Evolutionary conservation across 2,329 filamentous ascomycete species (phyloP).

Genomic region (Herpotrichia juniperi): DNA sequence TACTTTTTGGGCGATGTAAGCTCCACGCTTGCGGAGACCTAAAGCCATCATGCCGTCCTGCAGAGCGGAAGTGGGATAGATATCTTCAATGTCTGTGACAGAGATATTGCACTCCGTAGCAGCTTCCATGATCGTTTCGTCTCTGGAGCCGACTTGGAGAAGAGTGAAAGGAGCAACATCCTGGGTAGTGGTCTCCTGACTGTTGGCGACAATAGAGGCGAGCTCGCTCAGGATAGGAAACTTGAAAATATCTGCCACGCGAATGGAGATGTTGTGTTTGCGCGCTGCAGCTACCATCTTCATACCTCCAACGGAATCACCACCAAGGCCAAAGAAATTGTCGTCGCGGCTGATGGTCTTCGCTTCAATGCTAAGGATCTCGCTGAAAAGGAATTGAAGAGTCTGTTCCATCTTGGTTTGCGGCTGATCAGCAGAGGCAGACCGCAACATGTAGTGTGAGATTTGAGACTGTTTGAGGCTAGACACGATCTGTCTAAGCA

Average conservation of each 20-base stretch:
- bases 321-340: conserved; percentile 47
- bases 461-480: conserved; percentile 11
- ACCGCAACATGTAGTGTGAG: conserved; percentile 19
- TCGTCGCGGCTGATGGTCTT: conserved; percentile 51
- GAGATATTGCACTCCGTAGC: conserved; percentile 11
- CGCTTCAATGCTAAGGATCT: conserved; percentile 12
- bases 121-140: conserved; percentile 9
- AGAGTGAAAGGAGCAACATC: conserved; percentile 13
- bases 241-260: conserved; percentile 47
- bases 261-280: conserved; percentile 30
- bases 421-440: conserved; percentile 11
- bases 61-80: conserved; percentile 20
- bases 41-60: conserved; percentile 22
- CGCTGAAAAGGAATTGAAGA: conserved; percentile 14
- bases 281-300: conserved; percentile 39
- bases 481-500: conserved; percentile 14
- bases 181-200: conserved; percentile 15
- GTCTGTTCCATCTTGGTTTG: conserved; percentile 13
- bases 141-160: not conserved
- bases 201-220: conserved; percentile 55
- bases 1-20: conserved; percentile 33
- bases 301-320: conserved; percentile 48
- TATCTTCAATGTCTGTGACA: conserved; percentile 13
- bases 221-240: conserved; percentile 54
- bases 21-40: conserved; percentile 11